phyloP scores from a whole-genome alignment of 202 grass and related monocot genomes.

The Dendrocalamus latiflorus region DNA sequence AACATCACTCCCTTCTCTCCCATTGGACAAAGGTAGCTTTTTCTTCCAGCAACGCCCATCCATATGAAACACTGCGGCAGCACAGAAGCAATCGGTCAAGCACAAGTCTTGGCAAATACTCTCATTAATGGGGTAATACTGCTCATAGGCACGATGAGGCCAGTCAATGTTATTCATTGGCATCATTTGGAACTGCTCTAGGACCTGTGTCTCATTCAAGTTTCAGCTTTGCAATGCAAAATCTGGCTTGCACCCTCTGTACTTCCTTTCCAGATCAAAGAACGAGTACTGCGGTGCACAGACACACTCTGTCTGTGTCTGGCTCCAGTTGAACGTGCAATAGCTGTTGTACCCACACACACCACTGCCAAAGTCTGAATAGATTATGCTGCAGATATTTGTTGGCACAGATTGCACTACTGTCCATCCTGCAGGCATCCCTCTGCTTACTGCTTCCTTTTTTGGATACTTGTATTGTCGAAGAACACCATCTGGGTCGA shows the following conservation, averaged over 20 bases:
- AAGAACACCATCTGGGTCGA: too few relatives aligned
- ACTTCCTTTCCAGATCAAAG: neutral
- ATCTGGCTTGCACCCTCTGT: conserved; percentile 35
- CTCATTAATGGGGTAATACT: too few relatives aligned
- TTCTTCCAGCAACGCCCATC: conserved; percentile 41
- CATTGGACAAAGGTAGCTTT: conserved; percentile 48
- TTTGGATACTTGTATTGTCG: too few relatives aligned
- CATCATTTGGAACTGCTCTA: conserved; percentile 1
- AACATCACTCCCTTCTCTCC: neutral
- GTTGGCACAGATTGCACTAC: too few relatives aligned
- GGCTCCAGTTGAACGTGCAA: too few relatives aligned
- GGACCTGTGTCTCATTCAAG: neutral
- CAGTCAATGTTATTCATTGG: conserved; percentile 10
- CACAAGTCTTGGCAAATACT: neutral
- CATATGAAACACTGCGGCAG: conserved; percentile 1
- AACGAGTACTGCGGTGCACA: conserved; percentile 26
- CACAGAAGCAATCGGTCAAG: conserved; percentile 35
- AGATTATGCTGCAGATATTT: too few relatives aligned
- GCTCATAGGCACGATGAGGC: conserved; percentile 32
- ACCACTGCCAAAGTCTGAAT: too few relatives aligned
- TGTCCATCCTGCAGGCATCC: too few relatives aligned
- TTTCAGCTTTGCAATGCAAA: conserved; percentile 39
- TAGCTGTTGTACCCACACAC: too few relatives aligned
- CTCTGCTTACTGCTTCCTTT: too few relatives aligned
- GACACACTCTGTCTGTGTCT: too few relatives aligned